These are phyloP conservation scores for Suillus americanus DNA, from an alignment of 768 basidiomycete species.

Conservation along the genomic window DNA sequence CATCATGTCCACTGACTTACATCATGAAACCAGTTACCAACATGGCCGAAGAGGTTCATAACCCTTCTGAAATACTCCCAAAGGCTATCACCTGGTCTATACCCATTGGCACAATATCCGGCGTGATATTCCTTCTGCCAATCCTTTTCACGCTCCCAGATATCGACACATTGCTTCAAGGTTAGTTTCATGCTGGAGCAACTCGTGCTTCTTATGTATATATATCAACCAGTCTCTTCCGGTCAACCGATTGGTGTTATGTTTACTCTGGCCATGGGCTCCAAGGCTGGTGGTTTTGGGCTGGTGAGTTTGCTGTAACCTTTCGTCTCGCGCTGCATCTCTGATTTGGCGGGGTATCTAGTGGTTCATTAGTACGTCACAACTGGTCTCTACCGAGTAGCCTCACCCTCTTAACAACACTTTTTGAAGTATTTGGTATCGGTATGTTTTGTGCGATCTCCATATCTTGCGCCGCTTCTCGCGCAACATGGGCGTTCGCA, in stretches of 20 bases:
- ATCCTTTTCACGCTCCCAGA: slow-evolving; percentile 67
- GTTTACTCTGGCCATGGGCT: slow-evolving; percentile 65
- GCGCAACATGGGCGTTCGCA: slow-evolving; percentile 71
- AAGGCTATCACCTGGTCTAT: slow-evolving; percentile 54
- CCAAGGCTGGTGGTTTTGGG: slow-evolving; percentile 60
- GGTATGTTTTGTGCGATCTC: slow-evolving; percentile 66
- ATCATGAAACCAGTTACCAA: slow-evolving; percentile 44
- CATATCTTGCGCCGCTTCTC: slow-evolving; percentile 65
- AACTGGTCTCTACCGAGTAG: background rate
- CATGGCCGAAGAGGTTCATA: slow-evolving; percentile 67
- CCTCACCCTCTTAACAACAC: background rate
- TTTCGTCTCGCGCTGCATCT: slow-evolving; percentile 1
- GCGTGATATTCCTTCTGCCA: slow-evolving; percentile 58
- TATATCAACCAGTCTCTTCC: slow-evolving; percentile 42
- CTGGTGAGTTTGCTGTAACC: slow-evolving; percentile 38
- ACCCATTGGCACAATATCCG: slow-evolving; percentile 51
- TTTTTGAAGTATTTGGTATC: slow-evolving; percentile 47
- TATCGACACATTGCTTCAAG: slow-evolving; percentile 48
- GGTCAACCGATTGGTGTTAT: slow-evolving; percentile 66
- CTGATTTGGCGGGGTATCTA: slow-evolving; percentile 15
- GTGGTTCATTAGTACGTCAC: slow-evolving; percentile 44
- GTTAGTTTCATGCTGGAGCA: slow-evolving; percentile 28
- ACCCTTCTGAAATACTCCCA: slow-evolving; percentile 56
- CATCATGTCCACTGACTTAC: slow-evolving; percentile 3
- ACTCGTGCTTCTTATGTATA: slow-evolving; percentile 8